A percentile compares a stretch with the other conserved stretches of the same genome.
Evolutionary conservation across 768 basidiomycete species (phyloP).

Genomic region (Amanita pallidorosea): DNA sequence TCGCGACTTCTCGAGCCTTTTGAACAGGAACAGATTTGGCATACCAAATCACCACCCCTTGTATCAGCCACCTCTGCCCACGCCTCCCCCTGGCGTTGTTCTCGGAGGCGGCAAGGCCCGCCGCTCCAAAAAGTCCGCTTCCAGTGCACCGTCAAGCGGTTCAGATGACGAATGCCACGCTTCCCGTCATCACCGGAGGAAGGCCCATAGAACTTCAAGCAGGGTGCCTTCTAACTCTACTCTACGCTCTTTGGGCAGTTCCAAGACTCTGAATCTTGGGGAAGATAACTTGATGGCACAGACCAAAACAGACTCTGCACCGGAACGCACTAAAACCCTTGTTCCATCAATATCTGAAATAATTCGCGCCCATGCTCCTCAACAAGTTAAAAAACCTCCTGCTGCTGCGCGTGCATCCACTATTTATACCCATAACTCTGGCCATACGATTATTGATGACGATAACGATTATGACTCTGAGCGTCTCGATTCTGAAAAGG

Average conservation of each 20-base stretch:
- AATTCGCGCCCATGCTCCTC: constrained; percentile 71
- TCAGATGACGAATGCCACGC: constrained; percentile 41
- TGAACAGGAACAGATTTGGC: constrained; percentile 41
- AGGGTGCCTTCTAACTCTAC: constrained; percentile 16
- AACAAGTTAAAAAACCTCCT: constrained; percentile 37
- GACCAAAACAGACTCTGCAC: constrained; percentile 12
- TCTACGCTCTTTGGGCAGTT: neutral
- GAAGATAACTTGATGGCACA: constrained; percentile 11
- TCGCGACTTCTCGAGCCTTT: constrained; percentile 24
- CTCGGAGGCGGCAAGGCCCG: constrained; percentile 43
- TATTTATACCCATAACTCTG: constrained; percentile 35
- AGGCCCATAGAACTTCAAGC: constrained; percentile 21
- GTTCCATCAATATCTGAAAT: constrained; percentile 85
- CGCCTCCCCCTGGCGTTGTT: constrained; percentile 69
- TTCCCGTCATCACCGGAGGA: constrained; percentile 20
- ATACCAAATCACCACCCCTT: constrained; percentile 61
- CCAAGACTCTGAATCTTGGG: constrained; percentile 8
- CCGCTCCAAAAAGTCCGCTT: constrained; percentile 19
- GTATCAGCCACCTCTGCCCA: constrained; percentile 76
- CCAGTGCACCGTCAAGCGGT: constrained; percentile 22
- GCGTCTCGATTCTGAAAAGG: constrained; percentile 40
- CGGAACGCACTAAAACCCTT: constrained; percentile 32
- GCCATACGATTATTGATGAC: constrained; percentile 37
- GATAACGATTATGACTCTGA: constrained; percentile 46
- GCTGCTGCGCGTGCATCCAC: constrained; percentile 36